Base-by-base conservation (phyloP, 2,329 filamentous ascomycete genomes). In the Fusarium phyllophilum region DNA sequence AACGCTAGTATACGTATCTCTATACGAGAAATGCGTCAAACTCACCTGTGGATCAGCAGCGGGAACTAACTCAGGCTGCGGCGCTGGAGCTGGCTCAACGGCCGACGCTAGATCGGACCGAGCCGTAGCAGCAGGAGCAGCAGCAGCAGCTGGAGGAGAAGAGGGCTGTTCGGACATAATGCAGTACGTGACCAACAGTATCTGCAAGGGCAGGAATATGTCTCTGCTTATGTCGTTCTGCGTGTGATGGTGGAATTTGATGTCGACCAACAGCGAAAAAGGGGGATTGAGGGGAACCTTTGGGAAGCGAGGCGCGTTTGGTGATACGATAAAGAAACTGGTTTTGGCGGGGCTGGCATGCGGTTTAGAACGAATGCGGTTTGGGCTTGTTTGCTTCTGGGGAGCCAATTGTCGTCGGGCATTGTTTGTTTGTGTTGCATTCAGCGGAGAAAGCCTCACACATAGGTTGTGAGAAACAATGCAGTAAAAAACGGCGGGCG, bases 41-140 rank as follows among this genome's bases (percentile, higher is more conserved):
- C 36, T 51, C 33, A 73, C 70, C 48, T 71, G 70, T 52, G 70
- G 70, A 71, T 73, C 70, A 44, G 70, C 66, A 26, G 66, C 70
- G 54, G 70, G 70, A 59, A 74, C 70, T 48, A 73, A 52, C 31
- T 70, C 70, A 48, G 71, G 60, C 55, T 73, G 70, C 41, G 66
- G 66, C 52, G 68, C 68, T 26, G 54, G 68, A 51, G 61, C 49
- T 31, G 68, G 51, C 39, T 70, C 70, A 12, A 73, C 52, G 42
- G 60, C 56, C 22, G 66, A 36, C 49, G 49, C 66, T 70, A 63
- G 56, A 26, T 62, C 70, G 70, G 70, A 62, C 59, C 60, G 70
- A n/a, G 55, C 70, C 70, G 66, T 9, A 15, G 58, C 36, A 59
- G 41, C 6, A 24, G 48, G 3, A n/a, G 64, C 24, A 44, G 55